A percentile compares a stretch with the other conserved stretches of the same genome.
Conservation (phyloP, 2,329 filamentous ascomycete genomes). For the Nothophaeocryptopus gaeumannii region DNA sequence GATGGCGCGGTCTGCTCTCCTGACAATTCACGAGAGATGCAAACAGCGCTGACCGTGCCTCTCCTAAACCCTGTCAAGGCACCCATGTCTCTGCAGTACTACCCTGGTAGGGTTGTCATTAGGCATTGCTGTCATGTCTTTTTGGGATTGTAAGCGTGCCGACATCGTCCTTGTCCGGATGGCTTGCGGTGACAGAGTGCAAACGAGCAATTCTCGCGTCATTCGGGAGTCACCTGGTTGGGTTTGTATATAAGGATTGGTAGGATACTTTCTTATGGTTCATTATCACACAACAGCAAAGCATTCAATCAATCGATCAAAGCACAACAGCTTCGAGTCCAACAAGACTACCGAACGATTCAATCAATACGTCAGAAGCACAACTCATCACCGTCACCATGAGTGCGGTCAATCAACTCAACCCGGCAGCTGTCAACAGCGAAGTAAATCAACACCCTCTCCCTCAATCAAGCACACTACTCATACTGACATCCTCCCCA, state of each 20-base stretch:
- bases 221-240: not conserved
- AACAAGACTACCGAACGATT: not conserved
- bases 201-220: not conserved
- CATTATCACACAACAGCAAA: not conserved
- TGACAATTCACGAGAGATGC: slow-evolving; percentile 11
- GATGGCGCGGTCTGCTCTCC: not conserved
- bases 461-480: not conserved
- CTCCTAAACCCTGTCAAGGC: not conserved
- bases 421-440: slow-evolving; percentile 4
- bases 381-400: slow-evolving; percentile 4
- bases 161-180: slow-evolving; percentile 1
- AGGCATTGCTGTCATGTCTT: not conserved
- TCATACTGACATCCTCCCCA: not conserved
- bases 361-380: slow-evolving; percentile 3
- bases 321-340: not conserved
- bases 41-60: not conserved
- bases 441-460: not conserved
- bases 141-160: slow-evolving; percentile 1
- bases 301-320: not conserved
- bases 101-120: slow-evolving; percentile 3
- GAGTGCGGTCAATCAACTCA: slow-evolving; percentile 3
- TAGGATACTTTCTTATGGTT: not conserved
- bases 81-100: slow-evolving; percentile 3
- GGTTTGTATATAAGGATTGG: slow-evolving; percentile 2
- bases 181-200: not conserved